Conservation (phyloP, 257 asterid genomes). For the Ilex asprella region DNA sequence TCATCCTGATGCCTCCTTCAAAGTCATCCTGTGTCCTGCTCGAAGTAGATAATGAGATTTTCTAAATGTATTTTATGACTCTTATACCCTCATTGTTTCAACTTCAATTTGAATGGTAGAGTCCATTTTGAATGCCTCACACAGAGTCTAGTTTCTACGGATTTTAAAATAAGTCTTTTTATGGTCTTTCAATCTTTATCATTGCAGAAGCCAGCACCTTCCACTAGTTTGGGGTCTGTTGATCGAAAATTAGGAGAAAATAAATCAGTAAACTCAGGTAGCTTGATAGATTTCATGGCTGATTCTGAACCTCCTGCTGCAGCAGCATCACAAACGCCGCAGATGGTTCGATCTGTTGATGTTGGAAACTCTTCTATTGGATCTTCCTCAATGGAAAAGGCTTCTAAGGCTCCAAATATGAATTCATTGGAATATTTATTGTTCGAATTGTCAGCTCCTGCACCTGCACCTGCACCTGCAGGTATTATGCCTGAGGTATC, state of each 20-base stretch:
- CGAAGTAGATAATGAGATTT: no score
- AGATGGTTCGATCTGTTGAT: conserved; percentile 16
- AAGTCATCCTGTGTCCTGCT: no score
- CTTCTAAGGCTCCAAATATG: conserved; percentile 17
- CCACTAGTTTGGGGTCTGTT: conserved; percentile 13
- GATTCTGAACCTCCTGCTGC: conserved; percentile 31
- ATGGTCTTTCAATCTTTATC: conserved; percentile 5
- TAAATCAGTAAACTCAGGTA: conserved; percentile 17
- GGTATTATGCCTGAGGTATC: conserved; percentile 16
- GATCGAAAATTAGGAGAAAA: conserved; percentile 24
- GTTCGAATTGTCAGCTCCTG: conserved; percentile 40
- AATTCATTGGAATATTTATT: conserved; percentile 49
- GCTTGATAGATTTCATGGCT: conserved; percentile 65
- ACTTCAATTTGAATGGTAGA: no score
- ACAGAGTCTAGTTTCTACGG: no score
- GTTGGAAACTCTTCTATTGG: conserved; percentile 16
- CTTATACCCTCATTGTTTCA: no score
- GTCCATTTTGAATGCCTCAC: no score
- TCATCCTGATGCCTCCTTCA: not conserved
- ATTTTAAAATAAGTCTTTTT: not conserved
- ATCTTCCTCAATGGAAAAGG: conserved; percentile 23
- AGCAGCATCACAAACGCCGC: conserved; percentile 20
- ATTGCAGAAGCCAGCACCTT: conserved; percentile 36
- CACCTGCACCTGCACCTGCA: conserved; percentile 15
- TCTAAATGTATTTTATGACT: no score